Base-by-base conservation (phyloP, 768 basidiomycete genomes). In the Rhodotorula babjevae region DNA sequence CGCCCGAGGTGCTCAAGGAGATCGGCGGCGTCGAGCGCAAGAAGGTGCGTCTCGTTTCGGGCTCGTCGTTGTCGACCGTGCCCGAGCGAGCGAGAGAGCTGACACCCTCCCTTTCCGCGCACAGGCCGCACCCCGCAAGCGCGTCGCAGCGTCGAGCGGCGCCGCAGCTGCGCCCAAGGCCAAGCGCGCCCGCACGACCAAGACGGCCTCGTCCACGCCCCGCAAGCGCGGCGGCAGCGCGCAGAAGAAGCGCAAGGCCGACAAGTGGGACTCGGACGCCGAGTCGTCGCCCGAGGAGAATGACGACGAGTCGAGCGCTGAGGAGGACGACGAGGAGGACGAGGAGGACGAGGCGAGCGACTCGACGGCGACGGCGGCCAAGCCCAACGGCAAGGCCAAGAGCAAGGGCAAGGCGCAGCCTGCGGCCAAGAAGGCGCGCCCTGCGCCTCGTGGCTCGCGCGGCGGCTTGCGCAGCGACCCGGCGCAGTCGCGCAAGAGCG, bases 1-100 rank as follows among this genome's bases (percentile, higher is more conserved):
- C 89, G 27, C 86, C 86, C 57, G 84, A 87, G 61, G 85, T 86
- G 21, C 71, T 85, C 29, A 73, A 80, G 27, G 89, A 88, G 87
- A 79, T 92, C 60, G 67, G 68, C 8, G 50, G 12, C 21, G 10
- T 69, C n/a, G 57, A 31, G 57, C 33, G 57, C 23, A 52, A 52
- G 50, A 76, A 76, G 71, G 74, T 66, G n/a, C 27, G 56, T 47
- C 44, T 21, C 21, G 19, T 25, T 19, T n/a, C n/a, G n/a, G n/a
- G n/a, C n/a, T n/a, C n/a, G n/a, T n/a, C n/a, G n/a, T n/a, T n/a
- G n/a, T n/a, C n/a, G n/a, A n/a, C n/a, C n/a, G n/a, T n/a, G n/a
- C n/a, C n/a, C n/a, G n/a, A n/a, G n/a, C n/a, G n/a, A n/a, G n/a
- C n/a, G n/a, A n/a, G n/a, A n/a, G n/a, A n/a, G n/a, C 12, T 18